Evolutionary conservation across 1,284 basidiomycete species (phyloP), one percentile per base, ranked within the genome.

Genomic region (Lignosus rhinocerotis): DNA sequence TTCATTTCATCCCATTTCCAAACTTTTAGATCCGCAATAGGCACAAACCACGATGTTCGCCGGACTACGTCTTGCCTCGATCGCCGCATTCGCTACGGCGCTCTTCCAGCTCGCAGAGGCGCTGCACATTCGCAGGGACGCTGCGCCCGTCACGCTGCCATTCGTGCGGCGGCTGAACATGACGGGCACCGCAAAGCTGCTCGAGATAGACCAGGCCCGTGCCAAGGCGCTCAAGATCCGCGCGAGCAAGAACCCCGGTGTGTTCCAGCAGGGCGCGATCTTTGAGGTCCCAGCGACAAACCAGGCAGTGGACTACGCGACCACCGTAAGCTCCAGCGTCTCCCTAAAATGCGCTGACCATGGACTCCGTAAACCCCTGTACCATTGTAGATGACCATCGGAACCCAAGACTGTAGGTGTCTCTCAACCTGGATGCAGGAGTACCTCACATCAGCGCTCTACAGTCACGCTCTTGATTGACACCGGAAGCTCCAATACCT

Each of bases 401-500:
- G 69, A 3, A 61, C 47, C 9, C 67, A 41, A 11, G 36, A 69
- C 61, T 52, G 59, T 58, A 25, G 61, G 66, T 66, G 51, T 36
- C 62, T 59, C 16, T 10, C n/a, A 51, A 17, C 38, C 19, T 49
- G 1, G 31, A 31, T 38, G 11, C 4, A 46, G 17, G 6, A 38
- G n/a, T 25, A 36, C 17, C n/a, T 16, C 16, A 33, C 14, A 21
- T 8, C 45, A 17, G 6, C 14, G 25, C 44, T 9, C 2, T 17
- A 9, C 30, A 68, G 66, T 64, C 42, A 53, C 54, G 1, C 56
- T 69, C 12, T 48, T 66, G 43, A 61, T 67, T n/a, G 65, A 66
- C 43, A 64, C 62, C 3, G 65, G 65, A 3, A 62, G 60, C n/a
- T 84, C 83, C 33, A 85, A 85, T 72, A 86, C 83, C n/a, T 87